A percentile compares a stretch with the other conserved stretches of the same genome.
These are phyloP conservation scores for Fraxinus nigra DNA, from an alignment of 305 asterid species.

Conservation along the genomic window DNA sequence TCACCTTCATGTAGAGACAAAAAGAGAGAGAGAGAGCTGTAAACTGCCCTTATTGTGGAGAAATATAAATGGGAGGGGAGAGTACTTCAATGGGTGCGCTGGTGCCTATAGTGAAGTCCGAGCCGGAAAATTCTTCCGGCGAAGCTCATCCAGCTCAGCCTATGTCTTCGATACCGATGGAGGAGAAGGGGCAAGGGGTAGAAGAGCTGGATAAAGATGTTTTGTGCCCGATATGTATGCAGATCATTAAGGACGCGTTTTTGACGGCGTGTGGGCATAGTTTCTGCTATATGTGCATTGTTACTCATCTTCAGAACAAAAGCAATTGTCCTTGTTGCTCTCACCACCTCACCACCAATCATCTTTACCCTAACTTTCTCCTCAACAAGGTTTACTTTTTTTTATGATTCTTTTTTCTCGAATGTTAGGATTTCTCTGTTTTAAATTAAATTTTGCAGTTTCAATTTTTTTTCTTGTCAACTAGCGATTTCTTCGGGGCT, in stretches of 20 bases:
- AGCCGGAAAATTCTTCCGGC: conserved; percentile 30
- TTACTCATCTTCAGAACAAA: conserved; percentile 74
- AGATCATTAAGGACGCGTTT: conserved; percentile 61
- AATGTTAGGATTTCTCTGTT: background rate
- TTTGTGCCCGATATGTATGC: conserved; percentile 71
- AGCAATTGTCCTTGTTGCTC: conserved; percentile 68
- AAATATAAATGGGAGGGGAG: conserved; percentile 31
- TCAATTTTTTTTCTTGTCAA: background rate
- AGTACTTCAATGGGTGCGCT: conserved; percentile 44
- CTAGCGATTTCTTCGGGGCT: background rate
- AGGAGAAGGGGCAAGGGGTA: conserved; percentile 9
- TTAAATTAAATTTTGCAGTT: background rate
- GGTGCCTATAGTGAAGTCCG: conserved; percentile 55
- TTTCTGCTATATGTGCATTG: conserved; percentile 80
- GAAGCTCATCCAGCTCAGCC: conserved; percentile 26
- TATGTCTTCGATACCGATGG: conserved; percentile 6
- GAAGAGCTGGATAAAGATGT: conserved; percentile 50
- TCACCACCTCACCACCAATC: conserved; percentile 52
- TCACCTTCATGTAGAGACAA: background rate
- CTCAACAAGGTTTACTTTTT: conserved; percentile 51
- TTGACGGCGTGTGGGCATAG: conserved; percentile 72
- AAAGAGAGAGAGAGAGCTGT: background rate
- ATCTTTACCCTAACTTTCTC: conserved; percentile 68
- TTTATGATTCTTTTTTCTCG: background rate
- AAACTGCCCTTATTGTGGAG: background rate